These are phyloP conservation scores for Thielaviopsis cerberus DNA, from an alignment of 2,329 filamentous ascomycete genomes.

Conservation along the genomic window DNA sequence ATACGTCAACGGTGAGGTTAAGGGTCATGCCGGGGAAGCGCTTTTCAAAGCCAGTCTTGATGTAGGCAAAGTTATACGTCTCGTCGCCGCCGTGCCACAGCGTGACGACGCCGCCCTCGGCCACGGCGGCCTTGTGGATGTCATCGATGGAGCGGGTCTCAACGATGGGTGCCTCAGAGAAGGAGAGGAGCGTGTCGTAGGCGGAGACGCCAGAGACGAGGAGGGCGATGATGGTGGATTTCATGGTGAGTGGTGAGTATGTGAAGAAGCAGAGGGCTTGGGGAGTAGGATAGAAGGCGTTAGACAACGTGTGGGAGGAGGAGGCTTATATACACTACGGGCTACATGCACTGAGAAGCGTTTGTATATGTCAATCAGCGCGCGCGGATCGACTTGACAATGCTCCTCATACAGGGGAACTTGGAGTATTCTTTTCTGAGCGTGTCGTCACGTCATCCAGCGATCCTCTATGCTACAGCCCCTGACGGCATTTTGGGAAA, in stretches of 20 bases:
- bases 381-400: too few species aligned
- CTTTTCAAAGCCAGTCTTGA: conserved; percentile 26
- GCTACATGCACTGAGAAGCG: too few species aligned
- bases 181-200: conserved; percentile 16
- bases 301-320: too few species aligned
- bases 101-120: conserved; percentile 27
- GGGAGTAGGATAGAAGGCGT: too few species aligned
- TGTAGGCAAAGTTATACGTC: conserved; percentile 19
- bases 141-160: conserved; percentile 31
- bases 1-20: conserved; percentile 35
- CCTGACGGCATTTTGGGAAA: too few species aligned
- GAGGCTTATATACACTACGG: too few species aligned
- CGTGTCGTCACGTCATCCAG: too few species aligned
- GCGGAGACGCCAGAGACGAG: background rate
- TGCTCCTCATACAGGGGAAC: too few species aligned
- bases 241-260: background rate
- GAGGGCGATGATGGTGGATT: background rate
- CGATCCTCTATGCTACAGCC: too few species aligned
- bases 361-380: too few species aligned
- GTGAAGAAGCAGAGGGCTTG: background rate
- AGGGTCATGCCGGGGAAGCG: conserved; percentile 31
- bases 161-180: conserved; percentile 13
- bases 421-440: too few species aligned
- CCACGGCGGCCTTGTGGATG: conserved; percentile 30
- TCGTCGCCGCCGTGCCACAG: conserved; percentile 33